Conservation (phyloP, 2,329 filamentous ascomycete species). For the Ceratocystis harringtonii region DNA sequence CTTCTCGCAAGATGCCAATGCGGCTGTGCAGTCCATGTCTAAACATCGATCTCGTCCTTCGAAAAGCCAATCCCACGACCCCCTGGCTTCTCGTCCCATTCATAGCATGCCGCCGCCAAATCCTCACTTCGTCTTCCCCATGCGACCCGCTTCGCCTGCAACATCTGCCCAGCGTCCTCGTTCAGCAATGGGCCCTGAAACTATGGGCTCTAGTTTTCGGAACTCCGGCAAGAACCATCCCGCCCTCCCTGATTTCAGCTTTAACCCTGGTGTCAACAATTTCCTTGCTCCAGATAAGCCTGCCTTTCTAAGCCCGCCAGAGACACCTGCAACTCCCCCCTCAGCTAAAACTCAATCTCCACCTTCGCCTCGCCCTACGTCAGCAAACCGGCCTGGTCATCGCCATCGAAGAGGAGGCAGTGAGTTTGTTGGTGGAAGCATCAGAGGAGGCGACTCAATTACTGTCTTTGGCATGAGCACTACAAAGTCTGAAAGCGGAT, state of each 20-base stretch:
- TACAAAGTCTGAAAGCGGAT: conserved; percentile 46
- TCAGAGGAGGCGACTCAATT: conserved; percentile 41
- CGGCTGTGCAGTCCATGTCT: background rate
- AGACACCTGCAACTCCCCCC: conserved; percentile 34
- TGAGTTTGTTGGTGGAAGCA: conserved; percentile 69
- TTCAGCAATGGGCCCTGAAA: conserved; percentile 37
- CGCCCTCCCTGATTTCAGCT: conserved; percentile 39
- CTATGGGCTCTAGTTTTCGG: conserved; percentile 19
- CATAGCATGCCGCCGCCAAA: conserved; percentile 37
- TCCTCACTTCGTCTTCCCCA: conserved; percentile 50
- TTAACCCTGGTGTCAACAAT: conserved; percentile 34
- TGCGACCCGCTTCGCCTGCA: conserved; percentile 32
- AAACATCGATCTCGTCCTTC: conserved; percentile 12
- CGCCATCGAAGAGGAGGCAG: conserved; percentile 69
- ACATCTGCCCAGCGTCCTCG: conserved; percentile 35
- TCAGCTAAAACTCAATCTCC: conserved; percentile 26
- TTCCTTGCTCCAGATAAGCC: conserved; percentile 25
- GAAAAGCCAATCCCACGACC: conserved; percentile 15
- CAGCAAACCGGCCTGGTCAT: conserved; percentile 34
- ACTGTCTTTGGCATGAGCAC: conserved; percentile 54
- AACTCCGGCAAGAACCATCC: conserved; percentile 20
- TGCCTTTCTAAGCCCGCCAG: conserved; percentile 37
- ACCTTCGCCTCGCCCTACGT: conserved; percentile 41
- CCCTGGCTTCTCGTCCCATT: conserved; percentile 6
- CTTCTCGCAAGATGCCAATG: background rate